Base-by-base conservation (phyloP, 192 early-diverging fungal genomes). In the Rhizophagus sp. region DNA sequence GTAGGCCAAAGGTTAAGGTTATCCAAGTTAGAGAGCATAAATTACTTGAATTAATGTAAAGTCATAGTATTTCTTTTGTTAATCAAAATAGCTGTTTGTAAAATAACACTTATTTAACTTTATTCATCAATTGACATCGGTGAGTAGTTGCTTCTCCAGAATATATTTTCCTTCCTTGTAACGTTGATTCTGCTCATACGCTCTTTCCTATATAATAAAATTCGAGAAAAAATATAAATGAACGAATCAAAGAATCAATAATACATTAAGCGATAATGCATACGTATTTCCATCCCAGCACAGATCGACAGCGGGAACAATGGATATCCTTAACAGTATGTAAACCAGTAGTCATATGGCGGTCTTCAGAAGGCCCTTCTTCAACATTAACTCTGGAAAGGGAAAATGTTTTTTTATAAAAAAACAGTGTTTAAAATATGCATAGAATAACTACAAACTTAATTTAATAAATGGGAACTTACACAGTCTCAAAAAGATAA, bases 101-200 rank as follows among this genome's bases (percentile, higher is more conserved):
- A 13, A 66, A 10, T 27, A 66, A 41, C 39, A 41, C 36, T 36
- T 36, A 36, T 41, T 36, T 41, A 41, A 66, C 12, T 66, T 15
- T 33, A 27, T 66, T 30, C 25, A 66, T 70, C 36, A 78, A 62
- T 67, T 83, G 13, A 90, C 82, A 33, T 87, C 87, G 27, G 62
- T 63, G 41, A 93, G 82, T 33, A 91, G 82, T 2, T 85, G 84
- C 73, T 90, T 88, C 79, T 94, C 93, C 63, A 93, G 79, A 75
- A 93, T 92, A 83, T 88, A 94, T 69, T 87, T 89, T n/a, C 94
- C 94, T 77, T 94, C 92, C 82, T 95, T 94, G 85, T 93, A 95
- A 64, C 85, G 89, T 80, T 94, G 88, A 4, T 77, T 71, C 22
- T 85, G 84, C 76, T 92, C 94, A 79, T 87, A 91, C 12, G 93